phyloP scores from a whole-genome alignment of 139 green algal genomes.

The Tetradesmus obliquus region DNA sequence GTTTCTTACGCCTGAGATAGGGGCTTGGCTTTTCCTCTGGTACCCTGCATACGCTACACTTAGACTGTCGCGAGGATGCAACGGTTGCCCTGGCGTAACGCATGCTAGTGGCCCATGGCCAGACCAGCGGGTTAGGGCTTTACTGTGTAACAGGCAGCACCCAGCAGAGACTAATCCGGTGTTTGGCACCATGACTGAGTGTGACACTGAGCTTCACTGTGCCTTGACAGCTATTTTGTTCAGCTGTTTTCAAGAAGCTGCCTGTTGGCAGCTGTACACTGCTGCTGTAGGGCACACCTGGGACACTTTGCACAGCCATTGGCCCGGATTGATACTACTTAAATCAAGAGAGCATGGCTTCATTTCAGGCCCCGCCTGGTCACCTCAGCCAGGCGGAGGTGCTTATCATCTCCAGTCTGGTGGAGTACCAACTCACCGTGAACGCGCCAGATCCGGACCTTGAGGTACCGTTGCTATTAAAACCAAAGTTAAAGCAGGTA shows the following conservation, averaged over 20 bases:
- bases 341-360: conserved; percentile 43
- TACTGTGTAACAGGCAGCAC: neutral
- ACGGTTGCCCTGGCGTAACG: too few species aligned
- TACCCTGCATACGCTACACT: too few species aligned
- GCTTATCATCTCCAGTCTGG: conserved; percentile 55
- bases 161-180: neutral
- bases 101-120: neutral
- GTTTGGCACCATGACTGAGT: too few species aligned
- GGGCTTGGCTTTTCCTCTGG: too few species aligned
- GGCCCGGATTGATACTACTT: neutral
- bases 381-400: conserved; percentile 59
- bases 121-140: neutral
- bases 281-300: neutral
- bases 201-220: neutral
- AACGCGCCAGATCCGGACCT: conserved; percentile 64
- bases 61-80: too few species aligned
- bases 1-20: too few species aligned
- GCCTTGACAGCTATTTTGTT: neutral
- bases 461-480: conserved; percentile 14
- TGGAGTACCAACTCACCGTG: conserved; percentile 55
- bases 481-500: neutral
- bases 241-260: neutral
- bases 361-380: conserved; percentile 61
- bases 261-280: neutral
- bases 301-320: neutral